Evolutionary conservation across 2,329 filamentous ascomycete species (phyloP).

Genomic region (Colletotrichum ledebouriae): DNA sequence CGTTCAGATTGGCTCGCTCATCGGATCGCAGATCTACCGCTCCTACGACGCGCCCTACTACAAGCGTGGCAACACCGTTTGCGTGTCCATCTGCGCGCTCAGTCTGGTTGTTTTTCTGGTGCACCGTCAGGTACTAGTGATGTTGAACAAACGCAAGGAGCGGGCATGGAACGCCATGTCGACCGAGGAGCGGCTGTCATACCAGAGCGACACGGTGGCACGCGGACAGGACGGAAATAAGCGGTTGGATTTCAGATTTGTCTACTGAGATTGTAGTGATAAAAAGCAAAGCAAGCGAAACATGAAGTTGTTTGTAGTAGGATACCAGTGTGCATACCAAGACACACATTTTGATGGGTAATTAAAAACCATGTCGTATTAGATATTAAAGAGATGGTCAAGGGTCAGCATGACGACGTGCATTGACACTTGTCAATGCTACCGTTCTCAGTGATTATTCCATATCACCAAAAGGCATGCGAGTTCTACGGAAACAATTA

Average conservation of each 20-base stretch:
- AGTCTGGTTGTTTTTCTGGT: constrained; percentile 63
- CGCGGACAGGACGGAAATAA: constrained; percentile 62
- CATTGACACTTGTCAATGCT: not conserved
- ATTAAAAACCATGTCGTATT: not conserved
- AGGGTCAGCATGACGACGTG: constrained; percentile 4
- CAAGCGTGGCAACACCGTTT: constrained; percentile 68
- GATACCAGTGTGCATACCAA: constrained; percentile 2
- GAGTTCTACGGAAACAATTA: not conserved
- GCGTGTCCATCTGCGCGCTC: constrained; percentile 65
- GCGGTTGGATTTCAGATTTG: constrained; percentile 48
- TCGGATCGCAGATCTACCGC: constrained; percentile 63
- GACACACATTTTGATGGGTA: not conserved
- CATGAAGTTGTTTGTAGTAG: not conserved
- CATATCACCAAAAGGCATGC: not conserved
- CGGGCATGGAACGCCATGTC: constrained; percentile 55
- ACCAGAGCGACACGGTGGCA: constrained; percentile 55
- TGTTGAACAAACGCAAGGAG: constrained; percentile 54
- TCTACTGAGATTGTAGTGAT: constrained; percentile 21
- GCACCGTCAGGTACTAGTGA: constrained; percentile 59
- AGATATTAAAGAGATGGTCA: not conserved
- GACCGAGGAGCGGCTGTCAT: constrained; percentile 53
- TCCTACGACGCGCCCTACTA: constrained; percentile 68
- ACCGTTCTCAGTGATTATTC: constrained; percentile 11
- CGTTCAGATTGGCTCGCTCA: constrained; percentile 59
- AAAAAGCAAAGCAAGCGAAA: constrained; percentile 9